Evolutionary conservation across 176 grass and related monocot species (phyloP).

Genomic region (Luzula sylvatica): DNA sequence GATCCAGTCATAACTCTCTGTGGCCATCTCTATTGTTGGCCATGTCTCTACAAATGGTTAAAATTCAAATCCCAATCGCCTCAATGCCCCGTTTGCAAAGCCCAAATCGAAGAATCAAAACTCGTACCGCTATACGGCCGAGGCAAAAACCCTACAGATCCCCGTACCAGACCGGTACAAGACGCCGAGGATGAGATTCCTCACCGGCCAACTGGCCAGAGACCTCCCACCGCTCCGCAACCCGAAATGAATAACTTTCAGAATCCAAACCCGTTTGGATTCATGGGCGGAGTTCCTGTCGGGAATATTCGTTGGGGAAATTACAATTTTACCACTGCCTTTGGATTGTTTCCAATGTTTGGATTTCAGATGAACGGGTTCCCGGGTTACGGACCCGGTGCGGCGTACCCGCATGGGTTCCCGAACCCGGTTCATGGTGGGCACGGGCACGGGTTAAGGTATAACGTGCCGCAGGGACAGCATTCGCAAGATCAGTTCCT

Average conservation of each 20-base stretch:
- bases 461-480: constrained; percentile 42
- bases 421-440: constrained; percentile 59
- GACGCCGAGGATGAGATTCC: constrained; percentile 47
- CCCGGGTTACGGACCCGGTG: constrained; percentile 50
- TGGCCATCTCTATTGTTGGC: constrained; percentile 91
- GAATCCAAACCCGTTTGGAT: constrained; percentile 48
- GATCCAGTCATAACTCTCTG: constrained; percentile 90
- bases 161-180: constrained; percentile 56
- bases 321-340: constrained; percentile 64
- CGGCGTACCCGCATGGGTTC: constrained; percentile 63
- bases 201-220: constrained; percentile 67
- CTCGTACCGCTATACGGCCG: constrained; percentile 81
- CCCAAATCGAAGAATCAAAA: constrained; percentile 79
- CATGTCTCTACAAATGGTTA: constrained; percentile 90
- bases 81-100: constrained; percentile 95
- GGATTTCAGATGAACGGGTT: constrained; percentile 84
- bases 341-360: constrained; percentile 78
- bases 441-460: constrained; percentile 32
- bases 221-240: constrained; percentile 56
- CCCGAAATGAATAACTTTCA: constrained; percentile 33
- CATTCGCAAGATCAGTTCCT: constrained; percentile 77
- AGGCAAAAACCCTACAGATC: constrained; percentile 77
- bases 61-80: constrained; percentile 52
- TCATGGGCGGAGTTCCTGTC: constrained; percentile 34
- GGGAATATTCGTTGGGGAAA: constrained; percentile 45